Evolutionary conservation across 208 protist species (phyloP).

Genomic region (Leishmania tropica): DNA sequence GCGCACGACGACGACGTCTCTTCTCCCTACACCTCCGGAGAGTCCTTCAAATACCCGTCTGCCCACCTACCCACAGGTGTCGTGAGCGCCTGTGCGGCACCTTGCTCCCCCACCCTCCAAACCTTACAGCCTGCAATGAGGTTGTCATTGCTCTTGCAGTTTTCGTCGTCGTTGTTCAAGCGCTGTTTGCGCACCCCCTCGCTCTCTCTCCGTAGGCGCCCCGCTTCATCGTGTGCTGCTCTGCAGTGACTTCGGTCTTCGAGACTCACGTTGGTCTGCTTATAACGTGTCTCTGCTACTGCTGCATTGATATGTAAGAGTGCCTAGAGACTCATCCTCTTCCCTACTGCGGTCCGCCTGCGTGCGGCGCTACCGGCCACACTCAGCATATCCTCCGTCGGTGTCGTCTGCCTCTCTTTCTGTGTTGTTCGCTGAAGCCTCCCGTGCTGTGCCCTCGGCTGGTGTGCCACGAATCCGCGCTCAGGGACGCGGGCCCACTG

Average conservation of each 20-base stretch:
- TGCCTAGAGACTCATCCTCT: neutral
- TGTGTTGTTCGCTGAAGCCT: too few relatives aligned
- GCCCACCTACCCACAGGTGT: neutral
- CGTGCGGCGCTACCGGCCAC: too few relatives aligned
- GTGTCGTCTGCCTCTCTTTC: too few relatives aligned
- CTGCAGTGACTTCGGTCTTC: neutral
- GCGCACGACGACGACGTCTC: neutral
- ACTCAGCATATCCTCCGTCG: too few relatives aligned
- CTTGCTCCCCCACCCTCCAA: neutral
- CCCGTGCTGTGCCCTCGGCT: too few relatives aligned
- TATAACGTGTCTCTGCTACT: neutral
- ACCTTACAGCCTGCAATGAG: neutral
- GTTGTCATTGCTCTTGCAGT: too few relatives aligned
- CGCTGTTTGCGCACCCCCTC: too few relatives aligned
- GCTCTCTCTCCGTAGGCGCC: neutral
- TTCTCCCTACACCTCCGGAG: neutral
- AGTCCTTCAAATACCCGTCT: neutral
- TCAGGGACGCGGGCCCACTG: too few relatives aligned
- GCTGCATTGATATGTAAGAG: neutral
- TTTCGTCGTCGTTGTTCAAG: too few relatives aligned
- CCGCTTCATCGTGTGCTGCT: neutral
- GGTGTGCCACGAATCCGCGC: too few relatives aligned
- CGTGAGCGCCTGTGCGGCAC: neutral
- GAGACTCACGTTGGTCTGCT: neutral
- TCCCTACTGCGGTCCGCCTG: too few relatives aligned